phyloP scores from a whole-genome alignment of 2,329 filamentous ascomycete genomes.

The Penicillium aurantiogriseum region DNA sequence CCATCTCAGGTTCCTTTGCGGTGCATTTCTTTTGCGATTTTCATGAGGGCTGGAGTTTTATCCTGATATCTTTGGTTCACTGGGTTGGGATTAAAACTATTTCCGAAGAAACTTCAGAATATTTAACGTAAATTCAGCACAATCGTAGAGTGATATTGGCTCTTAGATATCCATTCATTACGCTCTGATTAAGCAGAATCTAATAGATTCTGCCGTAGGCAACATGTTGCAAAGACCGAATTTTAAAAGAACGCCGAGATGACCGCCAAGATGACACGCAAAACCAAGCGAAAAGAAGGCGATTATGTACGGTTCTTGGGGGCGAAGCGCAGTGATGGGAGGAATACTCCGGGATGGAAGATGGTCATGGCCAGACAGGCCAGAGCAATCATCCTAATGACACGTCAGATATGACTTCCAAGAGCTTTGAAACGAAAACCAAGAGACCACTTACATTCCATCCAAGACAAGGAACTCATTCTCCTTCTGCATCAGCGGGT shows the following conservation, averaged over 20 bases:
- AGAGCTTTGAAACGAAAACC: not conserved
- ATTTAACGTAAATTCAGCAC: not conserved
- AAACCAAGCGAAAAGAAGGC: not conserved
- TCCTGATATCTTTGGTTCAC: not conserved
- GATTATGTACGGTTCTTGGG: constrained; percentile 21
- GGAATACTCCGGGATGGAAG: constrained; percentile 48
- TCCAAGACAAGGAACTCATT: constrained; percentile 50
- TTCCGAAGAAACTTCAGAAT: not conserved
- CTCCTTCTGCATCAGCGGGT: constrained; percentile 48
- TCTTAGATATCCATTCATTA: not conserved
- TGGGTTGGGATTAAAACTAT: not conserved
- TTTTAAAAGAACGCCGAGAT: not conserved
- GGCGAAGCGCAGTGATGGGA: constrained; percentile 35
- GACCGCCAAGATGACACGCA: not conserved
- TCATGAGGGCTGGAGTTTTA: constrained; percentile 12
- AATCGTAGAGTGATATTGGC: not conserved
- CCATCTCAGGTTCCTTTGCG: not conserved
- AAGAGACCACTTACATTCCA: constrained; percentile 43
- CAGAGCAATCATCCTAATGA: constrained; percentile 46
- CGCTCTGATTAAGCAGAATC: not conserved
- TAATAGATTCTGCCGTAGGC: not conserved
- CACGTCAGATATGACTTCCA: not conserved
- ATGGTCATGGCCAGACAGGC: constrained; percentile 42
- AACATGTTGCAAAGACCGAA: not conserved
- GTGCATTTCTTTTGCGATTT: constrained; percentile 8